Percentiles rank a stretch among this genome's conserved stretches.
Evolutionary conservation across 768 basidiomycete genomes (phyloP).

Genomic region (Jaapia argillacea): DNA sequence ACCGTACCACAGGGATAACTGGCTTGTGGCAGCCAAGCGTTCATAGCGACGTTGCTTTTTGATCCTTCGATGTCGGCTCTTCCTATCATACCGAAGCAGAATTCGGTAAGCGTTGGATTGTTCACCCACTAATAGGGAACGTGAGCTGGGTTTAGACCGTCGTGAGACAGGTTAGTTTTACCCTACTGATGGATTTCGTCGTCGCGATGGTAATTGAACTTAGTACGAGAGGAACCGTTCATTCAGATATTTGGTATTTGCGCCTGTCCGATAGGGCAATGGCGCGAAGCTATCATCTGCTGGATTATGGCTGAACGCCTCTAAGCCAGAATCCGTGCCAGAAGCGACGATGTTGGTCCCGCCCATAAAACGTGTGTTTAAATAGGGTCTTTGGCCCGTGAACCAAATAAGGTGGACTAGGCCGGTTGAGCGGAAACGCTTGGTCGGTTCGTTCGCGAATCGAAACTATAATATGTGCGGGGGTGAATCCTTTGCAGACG

Average conservation of each 20-base stretch:
- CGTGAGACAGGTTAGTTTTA: conserved; percentile 84
- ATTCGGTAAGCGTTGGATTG: conserved; percentile 75
- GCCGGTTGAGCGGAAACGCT: too few species aligned
- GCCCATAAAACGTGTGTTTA: too few species aligned
- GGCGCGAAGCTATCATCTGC: conserved; percentile 74
- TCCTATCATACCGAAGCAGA: conserved; percentile 77
- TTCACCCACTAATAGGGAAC: conserved; percentile 76
- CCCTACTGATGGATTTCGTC: conserved; percentile 73
- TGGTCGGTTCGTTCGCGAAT: too few species aligned
- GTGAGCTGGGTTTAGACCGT: conserved; percentile 78
- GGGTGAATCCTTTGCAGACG: too few species aligned
- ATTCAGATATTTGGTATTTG: conserved; percentile 81
- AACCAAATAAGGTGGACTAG: too few species aligned
- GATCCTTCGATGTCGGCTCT: conserved; percentile 78
- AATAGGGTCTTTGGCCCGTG: too few species aligned
- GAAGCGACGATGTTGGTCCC: conserved; percentile 64
- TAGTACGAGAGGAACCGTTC: conserved; percentile 79
- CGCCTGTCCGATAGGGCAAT: conserved; percentile 70
- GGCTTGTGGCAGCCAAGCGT: conserved; percentile 77
- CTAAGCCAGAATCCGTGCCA: conserved; percentile 77
- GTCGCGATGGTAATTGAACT: conserved; percentile 70
- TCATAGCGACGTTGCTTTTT: conserved; percentile 80
- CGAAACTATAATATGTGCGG: too few species aligned
- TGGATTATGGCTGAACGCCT: conserved; percentile 82
- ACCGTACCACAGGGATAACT: conserved; percentile 71